Evolutionary conservation across 2,329 filamentous ascomycete species (phyloP).

Genomic region (Didymella glomerata): DNA sequence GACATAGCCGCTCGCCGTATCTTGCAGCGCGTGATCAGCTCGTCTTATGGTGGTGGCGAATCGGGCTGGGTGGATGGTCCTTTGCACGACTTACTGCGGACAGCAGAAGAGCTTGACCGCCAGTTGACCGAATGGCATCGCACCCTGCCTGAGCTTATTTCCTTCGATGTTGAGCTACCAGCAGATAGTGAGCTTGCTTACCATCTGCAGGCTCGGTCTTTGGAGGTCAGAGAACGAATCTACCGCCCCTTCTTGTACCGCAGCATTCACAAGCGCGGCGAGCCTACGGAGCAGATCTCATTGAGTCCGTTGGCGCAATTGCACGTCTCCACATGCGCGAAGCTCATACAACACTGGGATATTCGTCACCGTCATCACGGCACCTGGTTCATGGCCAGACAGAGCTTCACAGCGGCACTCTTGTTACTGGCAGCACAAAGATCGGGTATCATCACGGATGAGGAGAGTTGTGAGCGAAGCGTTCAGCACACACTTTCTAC

Average conservation of each 20-base stretch:
- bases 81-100: constrained; percentile 1
- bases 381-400: constrained; percentile 39
- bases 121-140: constrained; percentile 13
- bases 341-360: constrained; percentile 22
- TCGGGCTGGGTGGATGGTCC: neutral
- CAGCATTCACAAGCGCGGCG: constrained; percentile 31
- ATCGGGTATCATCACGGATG: constrained; percentile 19
- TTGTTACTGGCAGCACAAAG: constrained; percentile 39
- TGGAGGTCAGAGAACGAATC: constrained; percentile 36
- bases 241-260: constrained; percentile 46
- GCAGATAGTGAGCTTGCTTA: constrained; percentile 27
- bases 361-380: constrained; percentile 46
- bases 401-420: constrained; percentile 30
- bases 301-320: constrained; percentile 29
- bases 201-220: constrained; percentile 22
- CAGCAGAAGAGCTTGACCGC: constrained; percentile 13
- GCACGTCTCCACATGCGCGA: constrained; percentile 30
- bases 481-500: constrained; percentile 21
- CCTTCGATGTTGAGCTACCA: constrained; percentile 22
- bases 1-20: constrained; percentile 16
- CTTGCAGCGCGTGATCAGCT: constrained; percentile 13
- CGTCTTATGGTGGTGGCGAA: constrained; percentile 4
- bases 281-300: constrained; percentile 17
- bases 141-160: constrained; percentile 23
- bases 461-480: constrained; percentile 6